Evolutionary conservation across 441 rosid species (phyloP), one percentile per base, ranked within the genome.

Genomic region (Erodium texanum): DNA sequence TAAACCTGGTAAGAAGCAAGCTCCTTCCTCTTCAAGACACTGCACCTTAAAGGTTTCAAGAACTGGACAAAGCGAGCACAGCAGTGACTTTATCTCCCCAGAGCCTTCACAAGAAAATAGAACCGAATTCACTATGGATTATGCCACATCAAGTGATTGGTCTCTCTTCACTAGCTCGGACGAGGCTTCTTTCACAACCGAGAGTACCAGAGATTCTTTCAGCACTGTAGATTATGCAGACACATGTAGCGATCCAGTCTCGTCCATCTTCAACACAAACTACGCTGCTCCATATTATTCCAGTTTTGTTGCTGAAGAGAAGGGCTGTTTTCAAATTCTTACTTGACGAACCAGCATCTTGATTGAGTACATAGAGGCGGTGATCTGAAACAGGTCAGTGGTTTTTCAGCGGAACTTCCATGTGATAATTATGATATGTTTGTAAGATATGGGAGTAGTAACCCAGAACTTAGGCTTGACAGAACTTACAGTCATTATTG

Each of bases 101-200:
- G 75, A 83, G 68, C 72, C 70, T 22, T 75, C 32, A 18, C 62
- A 68, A 20, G 79, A 65, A 66, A 45, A 56, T 54, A 70, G 77
- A 70, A 76, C 78, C 50, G 86, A 80, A 69, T 83, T 83, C 72
- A 81, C 83, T 24, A 91, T n/a, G n/a, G n/a, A n/a, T n/a, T n/a
- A 90, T 64, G 84, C 87, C 61, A 77, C 92, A 16, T 85, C 92
- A 70, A 88, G 97, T 45, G 93, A 90, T 36, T 77, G 95, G 94
- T 90, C 97, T 67, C 81, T 88, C 68, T 88, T 90, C 71, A 88
- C 97, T 38, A 90, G 95, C 81, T 90, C 93, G 20, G 97, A 90
- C 1, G 97, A 90, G 76, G 91, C 95, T 73, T 87, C 97, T n/a
- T 85, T 88, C 78, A 88, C 95, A 16, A 90, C 97, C 0, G 97